Evolutionary conservation across 106 monocot species (phyloP), one percentile per base, ranked within the genome.

Genomic region (Dioscorea alata): DNA sequence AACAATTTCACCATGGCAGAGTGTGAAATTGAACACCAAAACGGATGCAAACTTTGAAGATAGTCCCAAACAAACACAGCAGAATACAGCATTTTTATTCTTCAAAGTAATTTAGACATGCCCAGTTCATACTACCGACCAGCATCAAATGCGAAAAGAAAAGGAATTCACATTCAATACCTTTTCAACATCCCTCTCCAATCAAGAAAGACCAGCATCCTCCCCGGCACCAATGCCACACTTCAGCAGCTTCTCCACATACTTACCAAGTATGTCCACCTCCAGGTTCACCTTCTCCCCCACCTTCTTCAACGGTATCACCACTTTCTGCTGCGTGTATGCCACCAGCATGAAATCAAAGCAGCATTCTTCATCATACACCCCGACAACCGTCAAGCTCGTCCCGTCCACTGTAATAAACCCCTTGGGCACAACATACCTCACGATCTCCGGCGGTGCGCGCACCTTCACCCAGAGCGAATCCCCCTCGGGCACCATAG

Each of bases 221-320:
- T 6, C 63, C 6, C 15, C 75, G 14, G 48, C 51, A 13, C 12
- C 67, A 48, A 49, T 12, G 35, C 79, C 74, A 8, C 68, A 65
- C 64, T 50, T 78, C 13, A 97, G 69, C 60, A 97, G 49, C 74
- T 89, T 97, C 77, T 97, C 92, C 21, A 97, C 87, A 59, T 97
- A 97, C 67, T 97, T 97, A 1, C 96, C 96, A 10, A 97, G 83
- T 66, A 97, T 89, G 68, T 97, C 97, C 17, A 83, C 92, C 83
- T 97, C 97, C 69, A 97, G 59, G 60, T 97, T 97, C 49, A 97
- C 97, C 87, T 78, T 97, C 20, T 97, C 97, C 7, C 97, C 89
- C 1, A 85, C 80, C 72, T 92, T 97, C 70, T 97, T 97, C 73
- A 35, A 22, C 0, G 89, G 85, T 42, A 97, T 84, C 54, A 89